Evolutionary conservation across 768 basidiomycete species (phyloP).

Genomic region (Termitomyces sp.): DNA sequence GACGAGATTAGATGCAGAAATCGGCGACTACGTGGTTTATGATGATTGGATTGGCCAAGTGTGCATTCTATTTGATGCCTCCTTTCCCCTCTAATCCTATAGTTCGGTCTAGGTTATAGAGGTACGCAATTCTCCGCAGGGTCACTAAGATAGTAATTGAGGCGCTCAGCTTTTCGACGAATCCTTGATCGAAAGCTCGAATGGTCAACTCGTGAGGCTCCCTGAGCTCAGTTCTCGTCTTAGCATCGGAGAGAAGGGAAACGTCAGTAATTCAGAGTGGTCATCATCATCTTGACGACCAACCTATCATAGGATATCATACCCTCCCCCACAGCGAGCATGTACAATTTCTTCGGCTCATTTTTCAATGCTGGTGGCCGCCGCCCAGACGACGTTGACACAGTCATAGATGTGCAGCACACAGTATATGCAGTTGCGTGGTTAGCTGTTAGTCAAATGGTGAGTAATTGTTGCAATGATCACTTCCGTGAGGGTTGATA

Average conservation of each 20-base stretch:
- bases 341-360: constrained; percentile 41
- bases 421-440: constrained; percentile 79
- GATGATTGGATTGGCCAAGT: constrained; percentile 92
- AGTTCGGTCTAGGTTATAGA: constrained; percentile 2
- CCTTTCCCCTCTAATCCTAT: neutral
- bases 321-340: constrained; percentile 41
- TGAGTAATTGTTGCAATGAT: constrained; percentile 26
- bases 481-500: neutral
- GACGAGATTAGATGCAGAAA: constrained; percentile 54
- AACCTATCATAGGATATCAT: constrained; percentile 54
- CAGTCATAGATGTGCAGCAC: constrained; percentile 68
- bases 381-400: constrained; percentile 44
- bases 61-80: constrained; percentile 18
- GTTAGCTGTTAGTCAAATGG: constrained; percentile 85
- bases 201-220: constrained; percentile 59
- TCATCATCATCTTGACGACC: constrained; percentile 1
- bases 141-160: constrained; percentile 61
- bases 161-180: constrained; percentile 73
- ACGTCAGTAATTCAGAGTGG: constrained; percentile 37
- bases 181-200: constrained; percentile 64
- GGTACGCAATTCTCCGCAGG: constrained; percentile 26
- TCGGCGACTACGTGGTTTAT: constrained; percentile 78
- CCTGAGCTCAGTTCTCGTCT: constrained; percentile 77
- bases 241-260: constrained; percentile 68
- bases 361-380: constrained; percentile 35